Evolutionary conservation across 768 basidiomycete genomes (phyloP).

Genomic region (Nidularia pulvinata): DNA sequence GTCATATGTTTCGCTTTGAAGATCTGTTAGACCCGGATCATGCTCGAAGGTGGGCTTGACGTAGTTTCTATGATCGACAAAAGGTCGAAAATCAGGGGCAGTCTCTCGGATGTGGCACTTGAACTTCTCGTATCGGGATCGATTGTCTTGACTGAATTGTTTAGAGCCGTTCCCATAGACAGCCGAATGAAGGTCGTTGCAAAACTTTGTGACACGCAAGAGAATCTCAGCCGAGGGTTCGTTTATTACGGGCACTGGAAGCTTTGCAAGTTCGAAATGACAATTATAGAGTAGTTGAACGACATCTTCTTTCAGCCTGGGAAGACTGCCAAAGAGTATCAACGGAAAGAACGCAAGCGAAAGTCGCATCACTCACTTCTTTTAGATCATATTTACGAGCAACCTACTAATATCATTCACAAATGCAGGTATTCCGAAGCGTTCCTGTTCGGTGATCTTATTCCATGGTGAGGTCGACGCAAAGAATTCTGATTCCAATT

Average conservation of each 20-base stretch:
- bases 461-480: slow-evolving; percentile 50
- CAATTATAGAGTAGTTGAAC: slow-evolving; percentile 33
- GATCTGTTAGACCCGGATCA: background rate
- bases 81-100: slow-evolving; percentile 29
- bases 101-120: slow-evolving; percentile 26
- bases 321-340: slow-evolving; percentile 36
- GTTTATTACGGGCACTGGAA: slow-evolving; percentile 34
- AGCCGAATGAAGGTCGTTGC: slow-evolving; percentile 25
- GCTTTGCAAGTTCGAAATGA: slow-evolving; percentile 23
- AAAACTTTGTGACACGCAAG: slow-evolving; percentile 41
- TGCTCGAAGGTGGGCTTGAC: background rate
- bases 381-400: slow-evolving; percentile 49
- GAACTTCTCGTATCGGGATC: slow-evolving; percentile 19
- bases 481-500: slow-evolving; percentile 44
- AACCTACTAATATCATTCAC: slow-evolving; percentile 52
- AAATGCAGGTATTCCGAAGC: slow-evolving; percentile 58
- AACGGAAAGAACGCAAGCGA: background rate
- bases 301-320: slow-evolving; percentile 37
- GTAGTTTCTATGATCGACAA: slow-evolving; percentile 2
- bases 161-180: slow-evolving; percentile 21
- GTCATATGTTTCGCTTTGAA: background rate
- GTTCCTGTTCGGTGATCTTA: slow-evolving; percentile 37
- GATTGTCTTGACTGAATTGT: slow-evolving; percentile 25
- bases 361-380: slow-evolving; percentile 35
- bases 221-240: slow-evolving; percentile 48